Evolutionary conservation across 352 stramenopile genomes (phyloP), one percentile per base, ranked within the genome.

Genomic region (Phytophthora litchii): DNA sequence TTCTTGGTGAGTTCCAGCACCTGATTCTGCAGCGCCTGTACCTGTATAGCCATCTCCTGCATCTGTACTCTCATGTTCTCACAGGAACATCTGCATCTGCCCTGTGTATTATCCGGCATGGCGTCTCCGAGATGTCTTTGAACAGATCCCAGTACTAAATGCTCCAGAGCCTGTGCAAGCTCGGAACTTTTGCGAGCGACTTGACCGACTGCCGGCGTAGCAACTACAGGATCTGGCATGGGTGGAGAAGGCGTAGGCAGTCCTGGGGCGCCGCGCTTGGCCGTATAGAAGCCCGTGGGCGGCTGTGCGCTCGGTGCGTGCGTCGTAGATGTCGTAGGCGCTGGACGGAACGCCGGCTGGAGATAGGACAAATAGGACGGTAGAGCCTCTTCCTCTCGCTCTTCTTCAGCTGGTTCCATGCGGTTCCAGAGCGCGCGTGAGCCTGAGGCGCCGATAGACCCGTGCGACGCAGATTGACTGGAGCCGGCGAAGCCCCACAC

Each of bases 311-410:
- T 23, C 6, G 56, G 37, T 0, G 16, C 32, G 19, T 64, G 47
- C 5, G 58, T 48, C 6, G 57, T 53, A 14, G 60, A 29, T 16
- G 57, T 55, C 8, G 48, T 34, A 14, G 64, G 41, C 21, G 69
- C 57, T 29, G 66, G 45, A 51, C 63, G 67, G 60, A 86, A 86
- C 49, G 74, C 52, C 8, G 77, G 71, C 42, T 84, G 72, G 21
- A 87, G 59, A 47, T 91, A 91, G 34, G 81, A 89, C 21, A 91
- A 54, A 42, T 91, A 91, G 25, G 81, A 85, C 1, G 81, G 81
- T 17, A 91, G 56, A 16, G 81, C 81, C 52, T 91, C 81, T 53
- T 91, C 81, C 42, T 89, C 78, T 29, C 78, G 72, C 50, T 91
- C 81, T 49, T 91, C 81, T 54, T 91, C 81, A 27, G 80, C 77